A percentile compares a stretch with the other conserved stretches of the same genome.
Conservation (phyloP, 257 asterid genomes). For the Solanum bulbocastanum region DNA sequence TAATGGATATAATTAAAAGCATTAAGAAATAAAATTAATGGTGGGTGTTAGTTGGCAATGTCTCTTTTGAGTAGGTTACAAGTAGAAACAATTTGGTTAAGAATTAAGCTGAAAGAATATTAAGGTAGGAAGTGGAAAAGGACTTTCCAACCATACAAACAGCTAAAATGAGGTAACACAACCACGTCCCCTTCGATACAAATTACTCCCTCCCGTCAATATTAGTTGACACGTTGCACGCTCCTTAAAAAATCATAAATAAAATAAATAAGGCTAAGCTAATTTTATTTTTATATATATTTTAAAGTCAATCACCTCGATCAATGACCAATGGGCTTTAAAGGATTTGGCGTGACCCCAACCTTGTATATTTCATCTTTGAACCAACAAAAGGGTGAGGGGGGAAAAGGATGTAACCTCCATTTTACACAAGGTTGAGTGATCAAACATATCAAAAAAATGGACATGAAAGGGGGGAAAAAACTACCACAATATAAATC, state of each 20-base stretch:
- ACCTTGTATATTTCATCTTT: background rate
- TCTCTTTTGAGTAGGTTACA: conserved; percentile 29
- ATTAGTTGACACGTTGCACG: background rate
- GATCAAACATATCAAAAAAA: background rate
- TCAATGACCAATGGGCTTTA: background rate
- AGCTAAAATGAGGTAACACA: conserved; percentile 46
- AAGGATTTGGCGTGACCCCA: background rate
- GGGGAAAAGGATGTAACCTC: background rate
- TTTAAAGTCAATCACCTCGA: background rate
- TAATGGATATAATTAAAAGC: background rate
- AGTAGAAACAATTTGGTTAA: conserved; percentile 6
- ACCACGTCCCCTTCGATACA: conserved; percentile 27
- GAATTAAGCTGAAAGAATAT: conserved; percentile 17
- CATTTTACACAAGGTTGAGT: background rate
- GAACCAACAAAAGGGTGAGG: background rate
- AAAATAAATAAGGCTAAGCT: background rate
- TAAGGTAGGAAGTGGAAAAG: conserved; percentile 53
- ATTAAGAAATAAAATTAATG: background rate
- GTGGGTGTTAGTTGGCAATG: conserved; percentile 19
- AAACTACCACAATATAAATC: background rate
- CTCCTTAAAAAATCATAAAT: background rate
- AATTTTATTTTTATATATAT: background rate
- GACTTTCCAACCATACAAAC: conserved; percentile 71
- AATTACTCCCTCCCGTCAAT: background rate
- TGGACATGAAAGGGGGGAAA: background rate